These are phyloP conservation scores for Apophysomyces sp. DNA, from an alignment of 371 early-diverging fungal genomes.

Conservation along the genomic window DNA sequence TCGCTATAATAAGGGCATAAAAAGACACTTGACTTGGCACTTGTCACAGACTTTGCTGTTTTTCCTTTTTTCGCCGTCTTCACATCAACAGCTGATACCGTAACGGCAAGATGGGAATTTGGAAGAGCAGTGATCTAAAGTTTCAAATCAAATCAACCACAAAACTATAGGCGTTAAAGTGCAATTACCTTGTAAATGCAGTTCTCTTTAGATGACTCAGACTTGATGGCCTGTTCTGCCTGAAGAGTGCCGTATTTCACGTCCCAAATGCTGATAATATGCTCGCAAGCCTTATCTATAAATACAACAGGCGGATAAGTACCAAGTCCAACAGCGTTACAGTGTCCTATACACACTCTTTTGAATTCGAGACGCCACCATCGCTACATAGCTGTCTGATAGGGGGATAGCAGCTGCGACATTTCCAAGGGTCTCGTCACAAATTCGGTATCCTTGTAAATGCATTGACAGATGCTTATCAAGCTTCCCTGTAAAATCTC, in stretches of 20 bases:
- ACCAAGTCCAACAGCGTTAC: not conserved
- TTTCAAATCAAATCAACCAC: not conserved
- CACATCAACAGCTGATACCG: slow-evolving; percentile 27
- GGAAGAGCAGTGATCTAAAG: slow-evolving; percentile 30
- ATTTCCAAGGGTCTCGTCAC: slow-evolving; percentile 22
- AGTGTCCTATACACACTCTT: slow-evolving; percentile 24
- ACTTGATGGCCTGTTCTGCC: slow-evolving; percentile 39
- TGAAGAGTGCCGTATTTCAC: slow-evolving; percentile 70
- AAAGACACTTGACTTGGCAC: slow-evolving; percentile 51
- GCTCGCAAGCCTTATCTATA: slow-evolving; percentile 28
- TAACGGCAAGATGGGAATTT: slow-evolving; percentile 42
- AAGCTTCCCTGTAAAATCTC: slow-evolving; percentile 27
- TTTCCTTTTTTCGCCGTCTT: slow-evolving; percentile 22
- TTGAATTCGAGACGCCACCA: slow-evolving; percentile 46
- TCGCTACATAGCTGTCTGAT: slow-evolving; percentile 54
- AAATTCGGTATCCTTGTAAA: slow-evolving; percentile 25
- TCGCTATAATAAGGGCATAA: slow-evolving; percentile 64
- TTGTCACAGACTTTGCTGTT: slow-evolving; percentile 32
- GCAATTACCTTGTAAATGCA: slow-evolving; percentile 35
- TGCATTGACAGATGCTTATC: slow-evolving; percentile 24
- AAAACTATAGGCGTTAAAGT: not conserved
- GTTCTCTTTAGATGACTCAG: slow-evolving; percentile 15
- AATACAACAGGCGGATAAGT: not conserved
- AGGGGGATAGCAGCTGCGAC: slow-evolving; percentile 36
- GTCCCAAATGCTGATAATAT: slow-evolving; percentile 73